Evolutionary conservation across 2,329 filamentous ascomycete genomes (phyloP), one percentile per base, ranked within the genome.

Genomic region (Orbilia ellipsospora): DNA sequence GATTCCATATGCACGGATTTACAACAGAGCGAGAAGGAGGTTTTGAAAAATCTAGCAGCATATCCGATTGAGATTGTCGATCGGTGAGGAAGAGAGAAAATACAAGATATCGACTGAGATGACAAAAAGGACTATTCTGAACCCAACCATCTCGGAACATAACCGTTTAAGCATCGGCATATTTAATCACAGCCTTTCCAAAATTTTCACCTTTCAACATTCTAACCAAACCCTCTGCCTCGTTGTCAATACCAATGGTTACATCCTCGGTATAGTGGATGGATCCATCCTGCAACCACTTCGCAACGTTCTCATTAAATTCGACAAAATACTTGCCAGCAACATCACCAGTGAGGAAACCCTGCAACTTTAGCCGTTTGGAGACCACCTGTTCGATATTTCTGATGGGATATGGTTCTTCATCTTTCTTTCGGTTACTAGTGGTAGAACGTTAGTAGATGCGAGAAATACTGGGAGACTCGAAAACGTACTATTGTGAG

Each of bases 1-100:
- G 92, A 95, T 83, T 89, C 94, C 84, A 92, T 94, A 78, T 92
- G 92, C 80, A 91, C 90, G 0, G 91, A 93, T 83, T 85, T 89
- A 81, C 89, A 90, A 77, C 81, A 92, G 80, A 88, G 87, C 5
- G 90, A 94, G 80, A 86, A 85, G 72, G 89, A 91, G 80, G 89
- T 94, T 15, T 85, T 92, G 83, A 88, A 88, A 44, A 88, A 87
- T 81, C 82, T 95, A 56, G 89, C 88, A 81, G 85, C 83, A 12
- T 67, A 80, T 16, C 82, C 82, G 78, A 79, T 83, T n/a, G 80
- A 82, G 57, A 81, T 83, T 69, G 78, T 83, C 15, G 82, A 83
- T 77, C 78, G 82, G 44, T 83, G 78, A 81, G 44, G 44, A 6
- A 48, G 16, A 6, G 44, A 12, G 44, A 44, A 26, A 54, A 44